phyloP scores from a whole-genome alignment of 768 basidiomycete species.

The Asterophora parasitica region DNA sequence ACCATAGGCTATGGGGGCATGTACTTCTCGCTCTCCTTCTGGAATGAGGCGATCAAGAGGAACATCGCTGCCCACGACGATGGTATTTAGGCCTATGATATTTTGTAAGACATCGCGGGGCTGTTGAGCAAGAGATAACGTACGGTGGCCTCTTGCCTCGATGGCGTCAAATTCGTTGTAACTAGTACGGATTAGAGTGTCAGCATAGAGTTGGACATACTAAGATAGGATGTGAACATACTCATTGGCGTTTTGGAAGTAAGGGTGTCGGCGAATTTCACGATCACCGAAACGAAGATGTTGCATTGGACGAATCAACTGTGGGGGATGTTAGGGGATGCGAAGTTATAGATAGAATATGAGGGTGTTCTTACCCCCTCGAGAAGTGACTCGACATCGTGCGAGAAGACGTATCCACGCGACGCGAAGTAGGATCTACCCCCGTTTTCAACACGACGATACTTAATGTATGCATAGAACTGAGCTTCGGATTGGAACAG shows the following conservation, averaged over 20 bases:
- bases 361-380: constrained; percentile 22
- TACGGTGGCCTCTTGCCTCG: constrained; percentile 10
- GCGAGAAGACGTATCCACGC: constrained; percentile 14
- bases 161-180: constrained; percentile 18
- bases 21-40: constrained; percentile 12
- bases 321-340: neutral
- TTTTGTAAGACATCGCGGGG: neutral
- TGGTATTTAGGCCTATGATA: constrained; percentile 8
- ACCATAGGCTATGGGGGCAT: constrained; percentile 15
- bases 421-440: constrained; percentile 21
- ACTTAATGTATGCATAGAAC: constrained; percentile 19
- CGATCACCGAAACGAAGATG: constrained; percentile 15
- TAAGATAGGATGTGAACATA: neutral
- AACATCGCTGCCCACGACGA: constrained; percentile 8
- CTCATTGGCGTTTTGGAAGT: constrained; percentile 20
- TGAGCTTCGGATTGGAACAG: constrained; percentile 27
- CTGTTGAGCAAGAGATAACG: neutral
- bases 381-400: constrained; percentile 22
- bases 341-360: neutral
- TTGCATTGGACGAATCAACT: constrained; percentile 20
- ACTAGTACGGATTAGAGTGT: constrained; percentile 1
- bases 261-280: constrained; percentile 19
- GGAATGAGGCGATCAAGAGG: constrained; percentile 1
- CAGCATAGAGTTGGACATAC: no score
- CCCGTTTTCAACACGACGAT: neutral